These are phyloP conservation scores for Gymnopilus junonius DNA, from an alignment of 768 basidiomycete species.

Conservation along the genomic window DNA sequence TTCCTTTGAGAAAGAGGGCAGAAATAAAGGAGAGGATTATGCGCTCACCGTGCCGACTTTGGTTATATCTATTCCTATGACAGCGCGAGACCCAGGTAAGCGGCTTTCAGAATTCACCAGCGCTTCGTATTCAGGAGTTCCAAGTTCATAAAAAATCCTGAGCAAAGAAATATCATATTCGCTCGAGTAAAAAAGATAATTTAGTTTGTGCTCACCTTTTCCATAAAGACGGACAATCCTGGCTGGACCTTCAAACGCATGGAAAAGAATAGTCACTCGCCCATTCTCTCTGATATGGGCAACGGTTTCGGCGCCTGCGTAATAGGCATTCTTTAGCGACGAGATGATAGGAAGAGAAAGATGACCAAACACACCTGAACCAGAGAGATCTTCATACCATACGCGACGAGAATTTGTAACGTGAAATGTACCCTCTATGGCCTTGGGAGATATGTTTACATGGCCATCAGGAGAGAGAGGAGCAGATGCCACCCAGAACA, in stretches of 20 bases:
- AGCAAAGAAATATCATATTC: neutral
- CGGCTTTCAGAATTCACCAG: constrained; percentile 51
- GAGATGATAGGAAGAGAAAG: neutral
- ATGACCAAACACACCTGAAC: constrained; percentile 52
- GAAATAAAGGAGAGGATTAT: too few relatives aligned
- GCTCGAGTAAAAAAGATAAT: neutral
- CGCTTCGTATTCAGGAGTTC: constrained; percentile 60
- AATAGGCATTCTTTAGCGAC: neutral
- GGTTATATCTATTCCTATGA: constrained; percentile 63
- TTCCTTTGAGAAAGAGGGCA: too few relatives aligned
- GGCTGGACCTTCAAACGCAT: constrained; percentile 64
- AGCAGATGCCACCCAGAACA: constrained; percentile 76
- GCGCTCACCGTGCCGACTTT: constrained; percentile 53
- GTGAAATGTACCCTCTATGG: constrained; percentile 62
- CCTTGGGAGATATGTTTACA: constrained; percentile 74
- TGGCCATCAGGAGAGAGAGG: constrained; percentile 61
- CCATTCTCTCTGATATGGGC: constrained; percentile 63
- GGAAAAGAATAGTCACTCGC: constrained; percentile 63
- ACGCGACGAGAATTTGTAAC: constrained; percentile 54
- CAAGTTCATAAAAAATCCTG: constrained; percentile 68
- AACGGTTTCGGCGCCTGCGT: constrained; percentile 45
- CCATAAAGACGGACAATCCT: constrained; percentile 63
- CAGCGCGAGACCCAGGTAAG: constrained; percentile 60
- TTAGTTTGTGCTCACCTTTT: constrained; percentile 46
- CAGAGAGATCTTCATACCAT: constrained; percentile 79